Base-by-base conservation (phyloP, 106 monocot genomes). In the Platanthera zijinensis region DNA sequence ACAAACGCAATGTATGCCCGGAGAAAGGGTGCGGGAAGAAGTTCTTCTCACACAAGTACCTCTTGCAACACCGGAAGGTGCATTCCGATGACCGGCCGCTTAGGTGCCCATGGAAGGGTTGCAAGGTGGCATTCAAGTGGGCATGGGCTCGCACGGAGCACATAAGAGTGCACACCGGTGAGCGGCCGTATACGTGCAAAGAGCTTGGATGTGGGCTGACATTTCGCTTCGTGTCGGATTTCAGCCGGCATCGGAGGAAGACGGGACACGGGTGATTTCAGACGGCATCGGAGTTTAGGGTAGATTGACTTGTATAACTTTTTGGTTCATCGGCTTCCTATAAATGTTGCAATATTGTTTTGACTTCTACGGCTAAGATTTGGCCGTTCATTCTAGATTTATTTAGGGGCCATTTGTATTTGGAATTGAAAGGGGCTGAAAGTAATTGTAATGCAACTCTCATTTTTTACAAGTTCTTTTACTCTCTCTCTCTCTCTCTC, bases 111-210 rank as follows among this genome's bases (percentile, higher is more conserved):
- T 92, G 90, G 90, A 90, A 90, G 74, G 95, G 95, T 0, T 95
- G 95, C 73, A 87, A 90, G 61, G 90, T 92, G 92, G 74, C 85
- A 18, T 95, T 95, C 84, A 95, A 95, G 75, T 95, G 95, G 95
- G 82, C 95, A 21, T 95, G 95, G 95, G 95, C 95, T 5, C 75
- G 95, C 30, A 95, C 95, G 0, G 95, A 92, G 80, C 95, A 95
- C 75, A 88, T 95, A 39, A 83, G 95, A 62, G 95, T 92, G 18
- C 95, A 95, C 63, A 92, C 92, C 0, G 95, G 95, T 0, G 95
- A n/a, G 21, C 84, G 95, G 10, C 95, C 95, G 7, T 95, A 95
- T 21, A 84, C 87, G 5, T 95, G 95, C 61, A 78, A 71, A 76
- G 90, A 92, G 59, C 18, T 79, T 48, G 87, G 89, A 8, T 95